phyloP scores from a whole-genome alignment of 257 asterid species.

The Penstemon eatonii region DNA sequence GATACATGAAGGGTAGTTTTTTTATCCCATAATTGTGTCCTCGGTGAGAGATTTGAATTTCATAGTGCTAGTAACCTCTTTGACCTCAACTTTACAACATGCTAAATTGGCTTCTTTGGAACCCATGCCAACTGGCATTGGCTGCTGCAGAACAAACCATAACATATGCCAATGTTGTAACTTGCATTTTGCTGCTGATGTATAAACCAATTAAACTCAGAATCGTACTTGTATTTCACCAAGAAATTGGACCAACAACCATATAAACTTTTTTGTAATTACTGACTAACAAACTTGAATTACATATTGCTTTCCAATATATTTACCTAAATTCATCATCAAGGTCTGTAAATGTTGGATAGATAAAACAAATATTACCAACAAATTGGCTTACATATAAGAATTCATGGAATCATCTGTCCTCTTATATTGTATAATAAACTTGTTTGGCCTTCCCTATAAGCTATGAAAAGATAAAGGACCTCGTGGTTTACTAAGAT shows the following conservation, averaged over 20 bases:
- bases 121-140: too few species aligned
- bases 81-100: too few species aligned
- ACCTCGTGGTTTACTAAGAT: neutral
- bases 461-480: neutral
- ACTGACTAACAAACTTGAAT: neutral
- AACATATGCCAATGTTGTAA: too few species aligned
- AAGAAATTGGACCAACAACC: neutral
- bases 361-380: neutral
- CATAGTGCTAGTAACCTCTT: too few species aligned
- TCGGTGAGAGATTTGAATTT: too few species aligned
- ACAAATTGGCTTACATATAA: neutral
- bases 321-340: neutral
- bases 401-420: constrained; percentile 10
- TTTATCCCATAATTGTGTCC: too few species aligned
- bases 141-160: too few species aligned
- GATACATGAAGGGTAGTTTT: neutral
- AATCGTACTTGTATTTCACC: neutral
- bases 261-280: neutral
- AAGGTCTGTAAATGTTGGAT: neutral
- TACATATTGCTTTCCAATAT: neutral
- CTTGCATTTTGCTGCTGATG: too few species aligned
- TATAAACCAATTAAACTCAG: too few species aligned
- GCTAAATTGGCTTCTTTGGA: too few species aligned
- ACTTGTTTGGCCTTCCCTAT: neutral
- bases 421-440: neutral